These are phyloP conservation scores for Globisporangium carolinianum DNA, from an alignment of 352 stramenopile genomes.

Conservation along the genomic window DNA sequence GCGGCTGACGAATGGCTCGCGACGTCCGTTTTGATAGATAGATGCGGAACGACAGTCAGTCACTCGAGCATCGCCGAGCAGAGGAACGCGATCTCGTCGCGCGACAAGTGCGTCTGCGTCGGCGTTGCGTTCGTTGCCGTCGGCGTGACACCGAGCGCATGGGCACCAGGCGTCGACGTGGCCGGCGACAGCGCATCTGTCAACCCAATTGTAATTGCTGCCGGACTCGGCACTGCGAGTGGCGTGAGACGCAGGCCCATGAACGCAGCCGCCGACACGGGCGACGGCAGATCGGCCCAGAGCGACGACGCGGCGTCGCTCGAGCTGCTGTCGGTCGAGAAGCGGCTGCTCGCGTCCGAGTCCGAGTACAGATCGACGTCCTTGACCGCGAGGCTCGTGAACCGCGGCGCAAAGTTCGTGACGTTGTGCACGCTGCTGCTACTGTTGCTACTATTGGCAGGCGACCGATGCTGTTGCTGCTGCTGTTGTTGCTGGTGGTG, in stretches of 20 bases:
- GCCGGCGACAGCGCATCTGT: constrained; percentile 8
- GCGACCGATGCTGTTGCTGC: not conserved
- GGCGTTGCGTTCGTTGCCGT: constrained; percentile 1
- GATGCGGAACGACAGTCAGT: not conserved
- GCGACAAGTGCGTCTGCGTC: constrained; percentile 39
- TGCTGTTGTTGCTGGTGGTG: not conserved
- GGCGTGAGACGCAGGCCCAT: constrained; percentile 11
- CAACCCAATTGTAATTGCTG: constrained; percentile 7
- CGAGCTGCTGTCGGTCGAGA: constrained; percentile 43
- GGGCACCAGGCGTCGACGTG: constrained; percentile 5
- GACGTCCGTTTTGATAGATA: too few species aligned
- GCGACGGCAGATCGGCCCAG: constrained; percentile 45
- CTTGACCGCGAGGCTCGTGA: constrained; percentile 22
- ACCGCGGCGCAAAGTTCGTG: constrained; percentile 13
- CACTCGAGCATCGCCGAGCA: constrained; percentile 79
- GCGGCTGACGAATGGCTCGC: too few species aligned
- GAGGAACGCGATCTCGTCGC: constrained; percentile 83
- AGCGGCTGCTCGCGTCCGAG: constrained; percentile 47
- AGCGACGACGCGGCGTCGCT: constrained; percentile 47
- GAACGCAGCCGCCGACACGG: constrained; percentile 10
- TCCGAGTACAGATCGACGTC: constrained; percentile 65
- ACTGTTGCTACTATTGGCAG: not conserved
- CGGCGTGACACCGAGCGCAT: constrained; percentile 5
- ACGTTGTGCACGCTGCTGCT: constrained; percentile 9
- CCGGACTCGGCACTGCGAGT: constrained; percentile 12